Evolutionary conservation across 192 early-diverging fungal genomes (phyloP), one percentile per base, ranked within the genome.

Genomic region (Gigaspora rosea): DNA sequence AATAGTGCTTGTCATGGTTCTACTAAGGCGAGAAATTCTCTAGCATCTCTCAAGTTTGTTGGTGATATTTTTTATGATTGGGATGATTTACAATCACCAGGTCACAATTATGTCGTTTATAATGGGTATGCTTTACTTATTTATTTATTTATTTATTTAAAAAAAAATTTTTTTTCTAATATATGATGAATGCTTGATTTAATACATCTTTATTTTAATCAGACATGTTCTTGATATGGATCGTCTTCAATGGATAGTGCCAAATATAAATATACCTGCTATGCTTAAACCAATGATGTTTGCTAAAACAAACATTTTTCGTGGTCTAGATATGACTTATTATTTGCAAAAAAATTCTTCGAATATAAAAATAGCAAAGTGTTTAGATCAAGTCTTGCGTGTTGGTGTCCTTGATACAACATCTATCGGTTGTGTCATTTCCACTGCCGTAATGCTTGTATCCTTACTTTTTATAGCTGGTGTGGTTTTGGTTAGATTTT

Each of bases 391-490:
- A 8, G 83, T 91, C 57, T 89, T 93, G 80, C 80, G 87, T 52
- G 90, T 95, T 20, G 96, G 94, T 1, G 83, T 83, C 9, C 78
- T 97, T 61, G 94, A 96, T 80, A 83, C 89, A 36, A 89, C 85
- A 63, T 87, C 90, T 15, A 83, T 94, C 41, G 94, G 95, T 1
- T 97, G 96, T 78, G 88, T 95, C 49, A 85, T 91, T 6, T 90
- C 94, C 1, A 88, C 91, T 74, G 88, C 96, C 18, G 82, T 93
- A 67, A 84, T 94, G 18, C 93, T 89, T 73, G 86, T 93, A 48
- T 94, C 93, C 9, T 84, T 95, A 68, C 84, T 89, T 22, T 83
- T 93, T 57, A 89, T 91, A 69, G 75, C 92, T 58, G 90, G 86
- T 32, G 86, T 87, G 15, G 88, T 92, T 62, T 78, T 90, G 35